These are phyloP conservation scores for Aquilaria yunnanensis DNA, from an alignment of 345 rosid species.

Conservation along the genomic window DNA sequence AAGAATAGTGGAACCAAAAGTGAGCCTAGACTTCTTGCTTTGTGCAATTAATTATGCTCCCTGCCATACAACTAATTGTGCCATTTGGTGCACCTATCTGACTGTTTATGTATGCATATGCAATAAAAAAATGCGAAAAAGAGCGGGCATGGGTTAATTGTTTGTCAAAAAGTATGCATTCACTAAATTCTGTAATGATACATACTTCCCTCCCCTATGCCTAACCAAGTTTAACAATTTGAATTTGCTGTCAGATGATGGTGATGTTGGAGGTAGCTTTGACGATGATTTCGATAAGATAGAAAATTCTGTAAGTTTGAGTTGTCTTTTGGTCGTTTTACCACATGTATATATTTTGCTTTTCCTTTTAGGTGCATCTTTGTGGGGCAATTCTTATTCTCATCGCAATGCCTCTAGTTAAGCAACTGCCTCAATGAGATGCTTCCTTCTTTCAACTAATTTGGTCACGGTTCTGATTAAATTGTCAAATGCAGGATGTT, in stretches of 20 bases:
- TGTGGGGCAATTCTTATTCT: background rate
- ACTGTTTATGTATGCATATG: too few species aligned
- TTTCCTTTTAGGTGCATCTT: background rate
- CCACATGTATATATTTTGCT: background rate
- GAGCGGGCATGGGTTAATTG: background rate
- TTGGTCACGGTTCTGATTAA: background rate
- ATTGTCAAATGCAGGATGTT: constrained; percentile 41
- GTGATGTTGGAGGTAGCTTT: constrained; percentile 58
- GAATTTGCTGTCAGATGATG: constrained; percentile 44
- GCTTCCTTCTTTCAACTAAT: background rate
- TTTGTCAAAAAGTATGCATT: background rate
- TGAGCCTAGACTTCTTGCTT: too few species aligned
- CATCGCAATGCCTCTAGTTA: background rate
- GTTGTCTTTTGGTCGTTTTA: background rate
- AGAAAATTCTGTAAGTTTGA: constrained; percentile 70
- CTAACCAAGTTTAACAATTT: constrained; percentile 3
- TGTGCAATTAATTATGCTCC: too few species aligned
- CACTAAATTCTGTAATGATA: background rate
- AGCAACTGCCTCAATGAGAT: background rate
- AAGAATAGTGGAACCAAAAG: too few species aligned
- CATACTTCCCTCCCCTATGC: background rate
- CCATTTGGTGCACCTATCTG: too few species aligned
- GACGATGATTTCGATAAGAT: constrained; percentile 91
- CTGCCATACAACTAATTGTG: too few species aligned
- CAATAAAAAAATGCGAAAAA: too few species aligned